A percentile compares a stretch with the other conserved stretches of the same genome.
Conservation (phyloP, 768 basidiomycete species). For the Tulasnella calospora region DNA sequence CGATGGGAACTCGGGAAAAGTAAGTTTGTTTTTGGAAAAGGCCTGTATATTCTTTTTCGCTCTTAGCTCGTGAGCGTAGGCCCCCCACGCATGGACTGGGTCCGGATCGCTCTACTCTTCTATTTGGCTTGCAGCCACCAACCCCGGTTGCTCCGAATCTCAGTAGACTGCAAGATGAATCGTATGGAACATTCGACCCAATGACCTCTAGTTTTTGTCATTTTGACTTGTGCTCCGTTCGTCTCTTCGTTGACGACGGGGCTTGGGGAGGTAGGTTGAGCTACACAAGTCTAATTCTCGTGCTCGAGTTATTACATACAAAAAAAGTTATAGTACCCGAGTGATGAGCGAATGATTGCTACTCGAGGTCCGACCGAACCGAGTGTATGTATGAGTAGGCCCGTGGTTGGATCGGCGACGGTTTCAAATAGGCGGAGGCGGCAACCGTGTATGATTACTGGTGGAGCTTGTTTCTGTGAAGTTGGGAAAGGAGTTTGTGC, state of each 20-base stretch:
- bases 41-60: background rate
- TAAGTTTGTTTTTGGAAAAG: slow-evolving; percentile 3
- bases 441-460: background rate
- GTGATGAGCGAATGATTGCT: background rate
- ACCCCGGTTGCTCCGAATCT: background rate
- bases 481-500: background rate
- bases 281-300: slow-evolving; percentile 7
- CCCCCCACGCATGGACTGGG: background rate
- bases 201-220: background rate
- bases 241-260: background rate
- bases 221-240: background rate
- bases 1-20: background rate
- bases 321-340: background rate
- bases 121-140: background rate
- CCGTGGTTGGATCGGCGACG: background rate
- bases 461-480: background rate
- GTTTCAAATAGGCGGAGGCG: background rate
- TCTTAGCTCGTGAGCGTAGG: background rate
- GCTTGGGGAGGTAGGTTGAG: background rate
- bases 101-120: background rate
- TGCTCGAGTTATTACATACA: background rate
- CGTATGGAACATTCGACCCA: slow-evolving; percentile 1
- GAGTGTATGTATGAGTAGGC: background rate
- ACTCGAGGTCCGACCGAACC: background rate
- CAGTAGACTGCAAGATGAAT: background rate